A percentile compares a stretch with the other conserved stretches of the same genome.
These are phyloP conservation scores for Erodium maritimum DNA, from an alignment of 345 rosid genomes.

Conservation along the genomic window DNA sequence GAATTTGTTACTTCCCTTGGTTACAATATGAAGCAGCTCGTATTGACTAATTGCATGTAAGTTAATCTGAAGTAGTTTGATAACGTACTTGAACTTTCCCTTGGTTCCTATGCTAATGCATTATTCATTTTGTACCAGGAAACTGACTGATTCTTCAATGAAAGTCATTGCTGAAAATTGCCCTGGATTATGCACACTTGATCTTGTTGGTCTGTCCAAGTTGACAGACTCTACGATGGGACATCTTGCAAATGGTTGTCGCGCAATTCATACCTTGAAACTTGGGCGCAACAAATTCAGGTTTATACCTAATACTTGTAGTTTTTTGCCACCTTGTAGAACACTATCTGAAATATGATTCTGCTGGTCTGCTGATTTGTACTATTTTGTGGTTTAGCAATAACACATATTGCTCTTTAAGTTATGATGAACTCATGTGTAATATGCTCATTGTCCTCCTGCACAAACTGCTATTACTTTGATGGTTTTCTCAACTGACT, in stretches of 20 bases:
- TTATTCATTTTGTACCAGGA: conserved; percentile 36
- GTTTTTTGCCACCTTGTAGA: not conserved
- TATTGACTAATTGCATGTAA: conserved; percentile 56
- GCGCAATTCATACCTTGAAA: conserved; percentile 37
- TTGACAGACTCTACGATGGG: conserved; percentile 72
- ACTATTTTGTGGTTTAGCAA: not conserved
- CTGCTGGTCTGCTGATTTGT: not conserved
- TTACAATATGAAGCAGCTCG: conserved; percentile 52
- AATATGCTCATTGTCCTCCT: not conserved
- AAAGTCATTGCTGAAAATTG: conserved; percentile 65
- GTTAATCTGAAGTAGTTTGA: conserved; percentile 18
- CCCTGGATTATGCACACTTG: conserved; percentile 41
- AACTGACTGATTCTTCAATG: conserved; percentile 63
- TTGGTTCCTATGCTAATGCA: conserved; percentile 6
- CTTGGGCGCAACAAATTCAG: conserved; percentile 70
- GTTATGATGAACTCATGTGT: not conserved
- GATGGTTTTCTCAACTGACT: not conserved
- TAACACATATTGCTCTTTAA: not conserved
- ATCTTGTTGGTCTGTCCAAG: conserved; percentile 49
- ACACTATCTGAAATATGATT: not conserved
- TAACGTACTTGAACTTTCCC: too few species aligned
- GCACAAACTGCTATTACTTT: too few species aligned
- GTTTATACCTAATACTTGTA: conserved; percentile 12
- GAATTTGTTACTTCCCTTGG: conserved; percentile 36
- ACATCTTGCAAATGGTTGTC: conserved; percentile 74